Evolutionary conservation across 2,329 filamentous ascomycete genomes (phyloP).

Genomic region (Parastagonospora avenae): DNA sequence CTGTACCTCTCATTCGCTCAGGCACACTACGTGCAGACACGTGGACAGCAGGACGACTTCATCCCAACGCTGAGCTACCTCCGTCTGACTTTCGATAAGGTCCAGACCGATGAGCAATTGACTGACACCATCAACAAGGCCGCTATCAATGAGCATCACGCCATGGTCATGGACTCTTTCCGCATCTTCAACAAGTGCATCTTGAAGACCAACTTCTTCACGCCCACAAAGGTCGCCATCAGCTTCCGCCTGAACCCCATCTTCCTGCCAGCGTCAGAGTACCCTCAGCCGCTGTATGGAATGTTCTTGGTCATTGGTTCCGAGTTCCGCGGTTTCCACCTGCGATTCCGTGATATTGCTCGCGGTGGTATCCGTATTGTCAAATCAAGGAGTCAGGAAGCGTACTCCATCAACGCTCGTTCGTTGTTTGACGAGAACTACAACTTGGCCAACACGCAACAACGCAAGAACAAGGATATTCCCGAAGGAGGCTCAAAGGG

Average conservation of each 20-base stretch:
- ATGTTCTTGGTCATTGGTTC: conserved; percentile 99
- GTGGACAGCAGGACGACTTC: conserved; percentile 69
- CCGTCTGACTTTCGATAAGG: conserved; percentile 69
- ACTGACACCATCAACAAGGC: conserved; percentile 48
- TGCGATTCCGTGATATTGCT: conserved; percentile 95
- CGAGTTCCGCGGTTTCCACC: conserved; percentile 95
- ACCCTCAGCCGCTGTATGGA: conserved; percentile 89
- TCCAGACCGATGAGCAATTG: conserved; percentile 46
- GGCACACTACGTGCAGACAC: conserved; percentile 75
- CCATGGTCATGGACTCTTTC: conserved; percentile 98
- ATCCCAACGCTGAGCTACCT: conserved; percentile 72
- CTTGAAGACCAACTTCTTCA: conserved; percentile 97
- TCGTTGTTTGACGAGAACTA: conserved; percentile 99
- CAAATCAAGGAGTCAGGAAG: conserved; percentile 95
- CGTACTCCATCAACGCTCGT: conserved; percentile 93
- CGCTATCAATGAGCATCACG: conserved; percentile 82
- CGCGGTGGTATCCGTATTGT: conserved; percentile 98
- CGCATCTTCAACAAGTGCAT: conserved; percentile 91
- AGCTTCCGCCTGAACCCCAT: conserved; percentile 91
- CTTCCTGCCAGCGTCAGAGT: conserved; percentile 90
- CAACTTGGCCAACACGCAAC: conserved; percentile 95
- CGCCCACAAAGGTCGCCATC: conserved; percentile 95
- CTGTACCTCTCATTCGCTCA: conserved; percentile 92
- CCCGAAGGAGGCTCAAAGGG: conserved; percentile 98
- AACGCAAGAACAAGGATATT: conserved; percentile 99